A percentile compares a stretch with the other conserved stretches of the same genome.
These are phyloP conservation scores for Ogataea chonburiensis DNA, from an alignment of 805 yeast species.

Conservation along the genomic window DNA sequence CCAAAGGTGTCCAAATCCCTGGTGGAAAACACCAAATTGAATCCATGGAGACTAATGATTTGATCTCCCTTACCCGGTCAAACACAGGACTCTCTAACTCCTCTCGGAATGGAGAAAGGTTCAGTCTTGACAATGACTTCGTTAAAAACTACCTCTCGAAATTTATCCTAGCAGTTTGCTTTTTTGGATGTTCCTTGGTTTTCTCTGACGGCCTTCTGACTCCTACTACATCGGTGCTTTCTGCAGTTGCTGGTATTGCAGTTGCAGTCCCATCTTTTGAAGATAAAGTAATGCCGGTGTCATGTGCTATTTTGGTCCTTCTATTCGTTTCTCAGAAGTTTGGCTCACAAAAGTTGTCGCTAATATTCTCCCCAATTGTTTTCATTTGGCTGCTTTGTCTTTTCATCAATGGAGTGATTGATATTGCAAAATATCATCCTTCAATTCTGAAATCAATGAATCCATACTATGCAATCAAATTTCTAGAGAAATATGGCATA, in stretches of 20 bases:
- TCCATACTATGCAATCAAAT: slow-evolving; percentile 51
- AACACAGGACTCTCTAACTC: slow-evolving; percentile 34
- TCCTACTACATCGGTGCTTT: slow-evolving; percentile 60
- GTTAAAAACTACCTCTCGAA: slow-evolving; percentile 34
- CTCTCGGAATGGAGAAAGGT: slow-evolving; percentile 2
- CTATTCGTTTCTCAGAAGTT: slow-evolving; percentile 47
- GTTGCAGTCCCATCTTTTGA: slow-evolving; percentile 47
- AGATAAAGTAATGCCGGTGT: slow-evolving; percentile 44
- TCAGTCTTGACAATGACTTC: slow-evolving; percentile 1
- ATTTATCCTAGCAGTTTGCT: slow-evolving; percentile 40
- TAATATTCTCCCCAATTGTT: slow-evolving; percentile 54
- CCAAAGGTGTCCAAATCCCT: slow-evolving; percentile 43
- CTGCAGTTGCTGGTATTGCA: slow-evolving; percentile 56
- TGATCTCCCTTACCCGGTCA: slow-evolving; percentile 37
- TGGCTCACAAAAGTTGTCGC: slow-evolving; percentile 50
- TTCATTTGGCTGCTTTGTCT: slow-evolving; percentile 49
- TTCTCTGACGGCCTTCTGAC: slow-evolving; percentile 61
- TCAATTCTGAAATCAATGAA: slow-evolving; percentile 46
- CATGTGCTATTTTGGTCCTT: slow-evolving; percentile 45
- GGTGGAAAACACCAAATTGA: slow-evolving; percentile 27
- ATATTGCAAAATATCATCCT: slow-evolving; percentile 41
- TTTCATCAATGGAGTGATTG: slow-evolving; percentile 45
- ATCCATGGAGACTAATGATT: slow-evolving; percentile 30
- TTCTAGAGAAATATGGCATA: slow-evolving; percentile 35
- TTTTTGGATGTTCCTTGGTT: slow-evolving; percentile 56